Evolutionary conservation across 2,329 filamentous ascomycete species (phyloP), one percentile per base, ranked within the genome.

Genomic region (Chrysoporthe deuterocubensis): DNA sequence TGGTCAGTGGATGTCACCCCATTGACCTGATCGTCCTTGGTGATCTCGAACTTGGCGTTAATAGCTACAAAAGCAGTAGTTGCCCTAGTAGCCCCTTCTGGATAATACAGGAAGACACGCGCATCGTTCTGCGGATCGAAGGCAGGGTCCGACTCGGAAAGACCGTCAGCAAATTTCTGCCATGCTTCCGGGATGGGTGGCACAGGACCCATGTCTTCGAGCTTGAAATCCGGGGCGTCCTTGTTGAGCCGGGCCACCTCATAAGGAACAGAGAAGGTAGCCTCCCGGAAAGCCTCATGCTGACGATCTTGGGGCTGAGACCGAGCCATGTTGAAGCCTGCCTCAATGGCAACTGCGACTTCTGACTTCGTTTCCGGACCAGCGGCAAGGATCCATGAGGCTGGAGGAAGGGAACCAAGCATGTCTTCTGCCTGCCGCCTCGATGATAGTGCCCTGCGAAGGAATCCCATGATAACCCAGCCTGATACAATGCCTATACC

Each of bases 201-300:
- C 42, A 64, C 8, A 0, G 54, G 11, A 3, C 48, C 60, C 43
- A 67, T 34, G 9, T 64, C 60, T 32, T 60, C 44, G 44, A 67
- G 34, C n/a, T n/a, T 64, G 43, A 60, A 64, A 4, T 21, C 52
- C 11, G 52, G 34, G 3, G 60, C 60, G 18, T 52, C 60, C 1
- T 21, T 37, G 34, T 52, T 67, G 60, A 67, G 60, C 9, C 60
- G 62, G 60, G 61, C 60, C 2, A 64, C 14, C 60, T 67, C 65
- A 8, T 58, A 16, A 13, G 65, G 65, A 11, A 67, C 42, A 8
- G 37, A 34, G 60, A 64, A 67, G 61, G 52, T 64, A 26, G 54
- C 65, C 18, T 64, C 60, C 4, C 60, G 21, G 7, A 59, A 44
- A 1, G 54, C 44, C 13, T 64, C 42, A 6, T 60, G 34, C 16